phyloP scores from a whole-genome alignment of 2,329 filamentous ascomycete species.

The Apiospora aurea region DNA sequence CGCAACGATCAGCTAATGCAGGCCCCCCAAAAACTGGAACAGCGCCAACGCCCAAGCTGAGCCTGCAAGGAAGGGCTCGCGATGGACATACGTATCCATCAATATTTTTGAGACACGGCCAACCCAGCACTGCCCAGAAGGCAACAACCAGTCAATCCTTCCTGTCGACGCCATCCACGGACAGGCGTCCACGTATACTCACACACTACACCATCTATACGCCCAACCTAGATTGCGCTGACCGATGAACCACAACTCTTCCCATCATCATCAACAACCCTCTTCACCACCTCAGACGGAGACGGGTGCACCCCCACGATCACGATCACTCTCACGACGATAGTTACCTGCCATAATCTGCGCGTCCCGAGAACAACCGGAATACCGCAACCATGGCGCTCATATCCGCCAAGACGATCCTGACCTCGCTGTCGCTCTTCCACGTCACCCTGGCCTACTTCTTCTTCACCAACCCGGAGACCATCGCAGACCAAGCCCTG shows the following conservation, averaged over 20 bases:
- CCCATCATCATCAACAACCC: not conserved
- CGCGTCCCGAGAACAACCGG: not conserved
- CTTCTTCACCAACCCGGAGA: conserved; percentile 76
- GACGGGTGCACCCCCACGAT: not conserved
- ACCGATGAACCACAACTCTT: not conserved
- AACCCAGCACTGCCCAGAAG: not conserved
- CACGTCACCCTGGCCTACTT: conserved; percentile 85
- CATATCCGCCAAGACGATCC: conserved; percentile 80
- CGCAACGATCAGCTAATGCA: not conserved
- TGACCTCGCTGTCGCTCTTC: conserved; percentile 83
- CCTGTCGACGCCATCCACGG: not conserved
- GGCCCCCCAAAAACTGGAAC: not conserved
- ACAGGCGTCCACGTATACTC: not conserved
- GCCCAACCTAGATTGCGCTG: not conserved
- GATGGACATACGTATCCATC: conserved; percentile 3
- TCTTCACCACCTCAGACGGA: not conserved
- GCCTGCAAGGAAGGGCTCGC: not conserved
- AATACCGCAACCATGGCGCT: conserved; percentile 69
- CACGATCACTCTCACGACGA: not conserved
- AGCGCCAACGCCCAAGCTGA: not conserved
- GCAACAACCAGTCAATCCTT: not conserved
- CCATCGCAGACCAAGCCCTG: conserved; percentile 79
- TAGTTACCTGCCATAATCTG: not conserved
- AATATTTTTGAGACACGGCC: conserved; percentile 11
- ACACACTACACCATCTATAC: not conserved